phyloP scores from a whole-genome alignment of 192 early-diverging fungal species.

The Coemansia sp. region DNA sequence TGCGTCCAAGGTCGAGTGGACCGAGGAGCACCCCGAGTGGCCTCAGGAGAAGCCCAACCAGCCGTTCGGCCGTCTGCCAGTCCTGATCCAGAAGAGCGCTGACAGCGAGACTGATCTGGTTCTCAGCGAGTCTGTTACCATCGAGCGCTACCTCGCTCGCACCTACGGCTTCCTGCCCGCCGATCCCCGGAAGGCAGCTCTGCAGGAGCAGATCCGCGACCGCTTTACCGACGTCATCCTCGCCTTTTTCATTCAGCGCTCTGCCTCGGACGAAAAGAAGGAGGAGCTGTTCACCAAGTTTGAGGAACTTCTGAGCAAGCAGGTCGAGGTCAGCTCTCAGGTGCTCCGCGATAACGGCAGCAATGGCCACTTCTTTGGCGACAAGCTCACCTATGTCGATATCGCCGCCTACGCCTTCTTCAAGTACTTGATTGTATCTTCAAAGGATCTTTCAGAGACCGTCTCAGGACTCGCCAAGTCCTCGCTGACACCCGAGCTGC shows the following conservation, averaged over 20 bases:
- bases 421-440: constrained; percentile 13
- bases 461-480: not conserved
- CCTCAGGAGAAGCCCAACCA: constrained; percentile 40
- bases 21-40: constrained; percentile 53
- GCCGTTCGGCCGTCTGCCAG: constrained; percentile 56
- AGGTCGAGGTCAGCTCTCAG: constrained; percentile 34
- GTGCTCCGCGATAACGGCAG: constrained; percentile 52
- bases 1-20: constrained; percentile 41
- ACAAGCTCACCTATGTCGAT: constrained; percentile 45
- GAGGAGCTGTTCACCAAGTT: constrained; percentile 26
- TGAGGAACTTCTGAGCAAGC: constrained; percentile 13
- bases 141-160: constrained; percentile 57
- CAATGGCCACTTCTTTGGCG: constrained; percentile 55
- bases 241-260: not conserved
- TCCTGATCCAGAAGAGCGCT: constrained; percentile 43
- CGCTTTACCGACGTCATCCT: constrained; percentile 11
- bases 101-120: constrained; percentile 26
- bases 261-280: not conserved
- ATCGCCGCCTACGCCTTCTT: constrained; percentile 23
- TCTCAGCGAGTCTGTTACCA: constrained; percentile 47
- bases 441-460: not conserved
- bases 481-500: constrained; percentile 27
- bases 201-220: constrained; percentile 37
- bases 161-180: constrained; percentile 46
- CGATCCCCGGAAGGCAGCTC: constrained; percentile 30